Conservation (phyloP, 495 filamentous ascomycete species). For the Penicillium samsonianum region DNA sequence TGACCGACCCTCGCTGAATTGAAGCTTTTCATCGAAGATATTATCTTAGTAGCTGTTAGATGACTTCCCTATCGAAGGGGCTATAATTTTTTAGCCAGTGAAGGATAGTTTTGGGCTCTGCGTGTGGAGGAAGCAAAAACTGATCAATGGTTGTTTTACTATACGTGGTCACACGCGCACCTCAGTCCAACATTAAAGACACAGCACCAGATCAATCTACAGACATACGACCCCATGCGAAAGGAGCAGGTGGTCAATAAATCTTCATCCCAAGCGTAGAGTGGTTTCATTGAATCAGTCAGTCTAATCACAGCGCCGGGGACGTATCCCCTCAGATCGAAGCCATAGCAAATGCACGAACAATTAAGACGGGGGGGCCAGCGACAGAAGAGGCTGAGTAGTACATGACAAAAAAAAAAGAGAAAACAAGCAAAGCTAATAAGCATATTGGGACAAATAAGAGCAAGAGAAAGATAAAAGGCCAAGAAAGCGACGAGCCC, state of each 20-base stretch:
- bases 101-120: too few species aligned
- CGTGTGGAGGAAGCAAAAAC: too few species aligned
- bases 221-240: background rate
- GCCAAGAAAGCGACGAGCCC: background rate
- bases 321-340: constrained; percentile 7
- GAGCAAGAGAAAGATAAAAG: background rate
- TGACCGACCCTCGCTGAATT: too few species aligned
- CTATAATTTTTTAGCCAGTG: too few species aligned
- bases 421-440: constrained; percentile 9
- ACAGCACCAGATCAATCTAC: background rate
- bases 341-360: constrained; percentile 5
- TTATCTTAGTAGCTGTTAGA: too few species aligned
- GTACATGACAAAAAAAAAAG: background rate
- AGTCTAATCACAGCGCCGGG: constrained; percentile 4
- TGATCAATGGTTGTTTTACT: too few species aligned
- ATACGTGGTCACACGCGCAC: background rate
- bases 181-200: background rate
- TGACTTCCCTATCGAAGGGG: too few species aligned
- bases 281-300: constrained; percentile 8
- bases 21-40: too few species aligned
- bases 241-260: background rate
- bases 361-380: constrained; percentile 1
- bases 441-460: constrained; percentile 4
- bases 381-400: background rate
- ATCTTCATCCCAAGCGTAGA: background rate